Conservation (phyloP, 257 asterid genomes). For the Asclepias syriaca region DNA sequence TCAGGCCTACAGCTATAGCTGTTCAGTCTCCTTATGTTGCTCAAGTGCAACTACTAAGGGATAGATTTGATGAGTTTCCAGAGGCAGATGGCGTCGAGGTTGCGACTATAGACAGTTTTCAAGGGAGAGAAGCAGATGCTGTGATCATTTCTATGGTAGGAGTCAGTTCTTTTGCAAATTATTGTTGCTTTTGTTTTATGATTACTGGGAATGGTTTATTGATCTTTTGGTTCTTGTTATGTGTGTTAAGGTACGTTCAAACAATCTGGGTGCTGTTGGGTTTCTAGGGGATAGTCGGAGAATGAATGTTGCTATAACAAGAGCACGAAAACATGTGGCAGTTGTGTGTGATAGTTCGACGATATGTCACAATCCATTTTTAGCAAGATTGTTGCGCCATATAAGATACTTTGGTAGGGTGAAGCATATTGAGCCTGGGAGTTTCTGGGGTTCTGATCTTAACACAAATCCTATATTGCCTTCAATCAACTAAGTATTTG, state of each 20-base stretch:
- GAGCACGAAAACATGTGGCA: constrained; percentile 90
- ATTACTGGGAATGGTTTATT: neutral
- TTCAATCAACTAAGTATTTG: constrained; percentile 34
- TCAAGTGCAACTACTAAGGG: constrained; percentile 91
- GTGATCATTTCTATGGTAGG: constrained; percentile 89
- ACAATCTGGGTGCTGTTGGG: constrained; percentile 96
- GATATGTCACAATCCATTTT: constrained; percentile 84
- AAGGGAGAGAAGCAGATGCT: constrained; percentile 98
- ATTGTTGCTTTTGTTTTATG: neutral
- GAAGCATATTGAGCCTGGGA: constrained; percentile 81
- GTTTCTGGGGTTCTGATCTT: constrained; percentile 72
- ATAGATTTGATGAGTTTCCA: constrained; percentile 75
- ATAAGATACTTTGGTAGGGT: constrained; percentile 81
- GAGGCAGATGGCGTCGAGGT: constrained; percentile 71
- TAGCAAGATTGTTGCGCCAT: constrained; percentile 91
- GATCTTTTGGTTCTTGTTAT: neutral
- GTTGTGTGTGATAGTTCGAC: constrained; percentile 95
- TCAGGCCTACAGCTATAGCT: constrained; percentile 67
- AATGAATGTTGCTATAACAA: constrained; percentile 91
- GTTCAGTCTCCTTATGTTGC: constrained; percentile 98
- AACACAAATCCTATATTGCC: constrained; percentile 90
- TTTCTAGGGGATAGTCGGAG: constrained; percentile 92
- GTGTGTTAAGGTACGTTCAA: constrained; percentile 78
- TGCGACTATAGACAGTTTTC: constrained; percentile 92
- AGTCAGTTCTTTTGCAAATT: neutral